Conservation (phyloP, 495 filamentous ascomycete species). For the Filosporella fistucella region DNA sequence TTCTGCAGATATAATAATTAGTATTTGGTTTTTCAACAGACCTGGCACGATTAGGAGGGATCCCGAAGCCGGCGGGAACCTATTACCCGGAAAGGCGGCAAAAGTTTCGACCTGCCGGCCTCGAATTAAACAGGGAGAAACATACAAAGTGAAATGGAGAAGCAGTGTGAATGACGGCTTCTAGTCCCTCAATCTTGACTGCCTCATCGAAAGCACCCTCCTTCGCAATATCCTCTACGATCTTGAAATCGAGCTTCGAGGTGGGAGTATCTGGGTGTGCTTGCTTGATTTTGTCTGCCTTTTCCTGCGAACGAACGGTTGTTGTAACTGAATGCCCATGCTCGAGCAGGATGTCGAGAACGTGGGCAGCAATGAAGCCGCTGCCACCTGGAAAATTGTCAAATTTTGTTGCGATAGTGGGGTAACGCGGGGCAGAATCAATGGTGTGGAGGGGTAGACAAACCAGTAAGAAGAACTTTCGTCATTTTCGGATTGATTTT, state of each 20-base stretch:
- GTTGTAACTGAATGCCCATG: conserved; percentile 69
- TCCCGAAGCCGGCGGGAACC: too few relatives aligned
- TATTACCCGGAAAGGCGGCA: too few relatives aligned
- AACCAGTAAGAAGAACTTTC: conserved; percentile 17
- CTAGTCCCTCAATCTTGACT: conserved; percentile 65
- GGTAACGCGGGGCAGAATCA: conserved; percentile 5
- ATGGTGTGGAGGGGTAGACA: neutral
- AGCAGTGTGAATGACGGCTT: conserved; percentile 85
- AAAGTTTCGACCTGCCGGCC: too few relatives aligned
- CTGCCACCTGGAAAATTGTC: conserved; percentile 43
- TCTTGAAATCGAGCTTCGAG: conserved; percentile 65
- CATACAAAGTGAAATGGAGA: conserved; percentile 59
- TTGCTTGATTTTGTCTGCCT: conserved; percentile 68
- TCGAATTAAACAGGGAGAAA: neutral
- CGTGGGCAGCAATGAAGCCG: conserved; percentile 76
- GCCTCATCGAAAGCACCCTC: conserved; percentile 76
- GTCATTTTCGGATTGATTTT: conserved; percentile 5
- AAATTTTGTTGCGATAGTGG: conserved; percentile 5
- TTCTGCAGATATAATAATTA: conserved; percentile 17
- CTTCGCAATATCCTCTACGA: conserved; percentile 80
- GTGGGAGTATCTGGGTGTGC: conserved; percentile 56
- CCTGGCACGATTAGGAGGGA: conserved; percentile 25
- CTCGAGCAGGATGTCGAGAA: conserved; percentile 50
- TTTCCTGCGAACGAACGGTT: conserved; percentile 76
- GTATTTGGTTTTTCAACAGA: too few relatives aligned